A percentile compares a stretch with the other conserved stretches of the same genome.
Conservation (phyloP, 352 stramenopile genomes). For the Phytopythium montanum region DNA sequence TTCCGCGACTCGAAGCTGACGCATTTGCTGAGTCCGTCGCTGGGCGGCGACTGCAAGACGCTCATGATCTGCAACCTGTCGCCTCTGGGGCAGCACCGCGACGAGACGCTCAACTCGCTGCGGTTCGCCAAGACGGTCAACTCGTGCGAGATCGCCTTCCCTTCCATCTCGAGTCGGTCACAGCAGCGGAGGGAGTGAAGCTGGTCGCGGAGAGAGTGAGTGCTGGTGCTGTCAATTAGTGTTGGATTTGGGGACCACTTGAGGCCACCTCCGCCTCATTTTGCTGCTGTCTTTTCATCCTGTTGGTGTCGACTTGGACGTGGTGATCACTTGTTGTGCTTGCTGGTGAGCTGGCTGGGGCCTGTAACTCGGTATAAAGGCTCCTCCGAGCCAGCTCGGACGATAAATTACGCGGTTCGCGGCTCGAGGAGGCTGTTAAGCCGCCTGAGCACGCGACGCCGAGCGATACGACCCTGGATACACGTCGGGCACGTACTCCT, state of each 20-base stretch:
- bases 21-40: constrained; percentile 78
- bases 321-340: neutral
- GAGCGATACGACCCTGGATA: constrained; percentile 44
- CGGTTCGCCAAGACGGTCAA: constrained; percentile 88
- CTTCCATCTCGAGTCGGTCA: constrained; percentile 43
- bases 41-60: constrained; percentile 86
- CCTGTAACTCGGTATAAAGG: neutral
- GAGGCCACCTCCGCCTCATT: neutral
- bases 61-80: constrained; percentile 92
- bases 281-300: neutral
- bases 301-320: neutral
- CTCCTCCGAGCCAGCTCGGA: neutral
- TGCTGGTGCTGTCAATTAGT: neutral
- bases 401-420: constrained; percentile 9
- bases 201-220: neutral
- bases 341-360: neutral
- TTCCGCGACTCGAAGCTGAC: constrained; percentile 91
- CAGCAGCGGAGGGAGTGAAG: neutral
- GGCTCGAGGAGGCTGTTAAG: neutral
- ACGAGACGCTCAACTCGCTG: constrained; percentile 86
- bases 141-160: constrained; percentile 79
- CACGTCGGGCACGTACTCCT: constrained; percentile 64
- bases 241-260: neutral
- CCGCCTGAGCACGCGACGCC: constrained; percentile 14
- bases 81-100: constrained; percentile 60